Conservation (phyloP, 1,284 basidiomycete species). For the Inonotus obliquus region DNA sequence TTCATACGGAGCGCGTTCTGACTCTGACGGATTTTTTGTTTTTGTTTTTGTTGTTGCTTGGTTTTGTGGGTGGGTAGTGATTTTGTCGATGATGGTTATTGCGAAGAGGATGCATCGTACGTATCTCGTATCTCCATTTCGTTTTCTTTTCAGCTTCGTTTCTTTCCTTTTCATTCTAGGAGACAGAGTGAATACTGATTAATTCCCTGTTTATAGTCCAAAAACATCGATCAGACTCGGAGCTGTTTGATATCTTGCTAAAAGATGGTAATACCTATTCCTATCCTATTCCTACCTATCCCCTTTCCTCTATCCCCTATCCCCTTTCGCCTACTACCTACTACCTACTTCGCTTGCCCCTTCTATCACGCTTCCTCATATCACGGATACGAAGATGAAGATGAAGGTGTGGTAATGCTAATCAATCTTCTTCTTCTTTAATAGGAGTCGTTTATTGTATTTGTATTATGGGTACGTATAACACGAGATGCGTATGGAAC, state of each 20-base stretch:
- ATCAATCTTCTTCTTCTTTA: not conserved
- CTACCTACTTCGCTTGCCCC: no score
- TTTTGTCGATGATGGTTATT: conserved; percentile 9
- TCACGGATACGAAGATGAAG: no score
- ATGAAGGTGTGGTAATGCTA: not conserved
- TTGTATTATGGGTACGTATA: conserved; percentile 4
- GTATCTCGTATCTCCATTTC: not conserved
- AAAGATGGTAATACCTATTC: not conserved
- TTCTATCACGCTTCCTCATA: no score
- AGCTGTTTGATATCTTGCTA: conserved; percentile 5
- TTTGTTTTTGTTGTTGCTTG: no score
- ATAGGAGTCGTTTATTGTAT: conserved; percentile 10
- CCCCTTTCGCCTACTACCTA: no score
- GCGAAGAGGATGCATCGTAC: conserved; percentile 7
- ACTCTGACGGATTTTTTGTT: no score
- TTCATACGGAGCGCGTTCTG: no score
- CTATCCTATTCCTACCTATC: not conserved
- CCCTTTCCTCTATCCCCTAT: no score
- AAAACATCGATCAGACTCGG: not conserved
- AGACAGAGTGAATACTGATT: no score
- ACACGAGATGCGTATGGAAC: not conserved
- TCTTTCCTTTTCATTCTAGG: no score
- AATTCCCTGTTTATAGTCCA: not conserved
- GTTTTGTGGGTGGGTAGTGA: not conserved
- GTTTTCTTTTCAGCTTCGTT: no score